Base-by-base conservation (phyloP, 2,329 filamentous ascomycete species). In the Pestalotiopsis sp. region DNA sequence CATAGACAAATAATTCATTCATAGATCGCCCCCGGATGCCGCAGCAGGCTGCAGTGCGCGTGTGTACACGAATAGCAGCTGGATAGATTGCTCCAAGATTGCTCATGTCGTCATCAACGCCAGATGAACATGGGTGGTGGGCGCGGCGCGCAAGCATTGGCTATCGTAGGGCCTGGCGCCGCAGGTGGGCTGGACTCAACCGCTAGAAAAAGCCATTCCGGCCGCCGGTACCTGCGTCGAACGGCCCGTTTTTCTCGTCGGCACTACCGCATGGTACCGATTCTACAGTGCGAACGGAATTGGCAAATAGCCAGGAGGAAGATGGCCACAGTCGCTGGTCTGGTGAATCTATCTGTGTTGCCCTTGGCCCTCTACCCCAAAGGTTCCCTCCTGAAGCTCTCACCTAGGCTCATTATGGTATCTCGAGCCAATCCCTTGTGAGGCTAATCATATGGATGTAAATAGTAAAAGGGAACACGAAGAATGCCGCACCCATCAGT, bases 211-310 rank as follows among this genome's bases (percentile, higher is more conserved):
- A 58, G 52, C 64, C 23, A 66, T 20, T 66, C 49, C n/a, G 64
- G 20, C 25, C 64, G 36, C 64, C 64, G 64, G 64, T 66, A 66
- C 64, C 64, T 66, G 64, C 64, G 45, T 66, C 20, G 27, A 58
- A 41, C 49, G 64, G 64, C 20, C 64, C 64, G 64, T 38, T 66
- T 57, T 66, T 52, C 17, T 57, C 25, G 64, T 58, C 64, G 64
- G 49, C 62, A 64, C 62, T 59, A 59, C 57, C 57, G 27, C 57
- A 9, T 52, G 17, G 14, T n/a, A 9, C 4, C 17, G 20, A n/a
- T 23, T 52, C 14, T 59, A 59, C 57, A 59, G 27, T 59, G 57
- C 36, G n/a, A 63, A 23, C 11, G 3, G 38, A 60, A 36, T 9
- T 36, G 31, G 31, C 31, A 36, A 9, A 36, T 36, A 36, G 31